phyloP scores from a whole-genome alignment of 2,329 filamentous ascomycete species.

The Daldinia sp. region DNA sequence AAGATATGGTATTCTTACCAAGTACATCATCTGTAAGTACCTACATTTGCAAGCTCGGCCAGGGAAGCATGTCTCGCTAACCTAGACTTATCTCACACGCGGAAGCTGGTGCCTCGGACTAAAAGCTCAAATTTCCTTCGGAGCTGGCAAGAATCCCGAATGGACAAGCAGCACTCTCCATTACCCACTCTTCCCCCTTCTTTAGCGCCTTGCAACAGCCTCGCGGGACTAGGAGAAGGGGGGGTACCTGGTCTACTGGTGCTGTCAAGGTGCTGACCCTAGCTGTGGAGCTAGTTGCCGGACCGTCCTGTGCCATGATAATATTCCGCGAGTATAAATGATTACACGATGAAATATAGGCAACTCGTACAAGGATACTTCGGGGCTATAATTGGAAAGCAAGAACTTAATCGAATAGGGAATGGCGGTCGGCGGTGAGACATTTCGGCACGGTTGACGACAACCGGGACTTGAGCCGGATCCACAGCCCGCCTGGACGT shows the following conservation, averaged over 20 bases:
- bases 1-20: not conserved
- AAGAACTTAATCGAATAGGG: conserved; percentile 3
- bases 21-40: conserved; percentile 23
- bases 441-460: conserved; percentile 29
- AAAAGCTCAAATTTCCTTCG: conserved; percentile 35
- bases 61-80: conserved; percentile 24
- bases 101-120: conserved; percentile 27
- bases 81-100: conserved; percentile 18
- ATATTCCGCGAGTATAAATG: conserved; percentile 23
- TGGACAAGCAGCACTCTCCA: conserved; percentile 31
- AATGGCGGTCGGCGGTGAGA: conserved; percentile 33
- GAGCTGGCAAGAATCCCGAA: conserved; percentile 38
- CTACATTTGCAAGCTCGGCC: conserved; percentile 12
- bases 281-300: conserved; percentile 18
- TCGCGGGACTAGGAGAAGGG: conserved; percentile 29
- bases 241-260: conserved; percentile 20
- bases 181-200: conserved; percentile 30
- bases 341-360: conserved; percentile 13
- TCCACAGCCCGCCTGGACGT: conserved; percentile 28
- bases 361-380: conserved; percentile 6
- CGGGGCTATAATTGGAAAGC: conserved; percentile 21
- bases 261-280: not conserved
- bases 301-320: conserved; percentile 28
- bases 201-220: conserved; percentile 34
- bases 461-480: conserved; percentile 26